These are phyloP conservation scores for Suillus paluster DNA, from an alignment of 768 basidiomycete genomes.

Conservation along the genomic window DNA sequence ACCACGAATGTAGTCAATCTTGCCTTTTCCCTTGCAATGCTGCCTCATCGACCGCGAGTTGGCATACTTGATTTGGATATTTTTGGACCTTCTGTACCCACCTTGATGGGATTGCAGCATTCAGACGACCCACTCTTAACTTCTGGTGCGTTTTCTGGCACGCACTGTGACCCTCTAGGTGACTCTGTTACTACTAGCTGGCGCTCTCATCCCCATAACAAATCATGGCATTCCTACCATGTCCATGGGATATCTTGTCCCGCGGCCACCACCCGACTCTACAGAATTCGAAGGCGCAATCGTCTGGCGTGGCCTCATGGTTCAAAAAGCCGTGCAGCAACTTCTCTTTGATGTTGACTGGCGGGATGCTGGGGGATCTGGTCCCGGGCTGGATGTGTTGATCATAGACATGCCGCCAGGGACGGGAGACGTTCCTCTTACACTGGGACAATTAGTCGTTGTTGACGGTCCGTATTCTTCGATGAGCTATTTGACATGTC, in stretches of 20 bases:
- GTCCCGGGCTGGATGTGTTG: conserved; percentile 74
- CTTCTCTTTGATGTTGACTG: conserved; percentile 96
- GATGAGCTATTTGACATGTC: neutral
- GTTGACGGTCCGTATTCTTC: conserved; percentile 71
- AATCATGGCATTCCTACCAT: conserved; percentile 93
- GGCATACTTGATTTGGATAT: conserved; percentile 95
- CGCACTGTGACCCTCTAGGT: neutral
- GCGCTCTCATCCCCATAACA: conserved; percentile 77
- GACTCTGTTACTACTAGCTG: conserved; percentile 53
- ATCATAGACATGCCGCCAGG: conserved; percentile 98
- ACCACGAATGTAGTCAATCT: conserved; percentile 64
- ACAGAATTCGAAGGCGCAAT: conserved; percentile 75
- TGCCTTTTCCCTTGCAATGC: conserved; percentile 70
- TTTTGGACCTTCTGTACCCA: conserved; percentile 94
- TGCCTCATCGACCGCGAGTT: conserved; percentile 57
- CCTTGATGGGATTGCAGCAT: conserved; percentile 85
- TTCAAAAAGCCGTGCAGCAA: conserved; percentile 97
- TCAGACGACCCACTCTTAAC: conserved; percentile 81
- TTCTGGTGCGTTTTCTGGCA: conserved; percentile 48
- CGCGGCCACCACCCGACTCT: conserved; percentile 49
- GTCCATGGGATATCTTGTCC: conserved; percentile 97
- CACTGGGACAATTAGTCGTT: conserved; percentile 82
- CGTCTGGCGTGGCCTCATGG: conserved; percentile 98
- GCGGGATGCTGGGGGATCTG: conserved; percentile 41
- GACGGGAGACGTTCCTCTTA: conserved; percentile 94